phyloP scores from a whole-genome alignment of 495 filamentous ascomycete species.

The Penicillium dipodomyicola region DNA sequence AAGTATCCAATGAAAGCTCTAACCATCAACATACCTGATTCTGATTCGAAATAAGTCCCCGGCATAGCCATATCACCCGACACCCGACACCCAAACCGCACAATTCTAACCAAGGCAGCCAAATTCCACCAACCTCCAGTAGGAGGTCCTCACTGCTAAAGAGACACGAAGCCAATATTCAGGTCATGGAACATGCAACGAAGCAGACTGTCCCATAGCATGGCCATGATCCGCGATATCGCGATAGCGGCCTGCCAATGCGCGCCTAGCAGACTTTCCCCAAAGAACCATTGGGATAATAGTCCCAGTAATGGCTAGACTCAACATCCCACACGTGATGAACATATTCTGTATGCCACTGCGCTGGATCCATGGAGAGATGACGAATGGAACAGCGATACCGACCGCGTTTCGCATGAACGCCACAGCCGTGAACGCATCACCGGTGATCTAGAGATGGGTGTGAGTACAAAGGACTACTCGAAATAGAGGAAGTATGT shows the following conservation, averaged over 20 bases:
- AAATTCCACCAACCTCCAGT: not conserved
- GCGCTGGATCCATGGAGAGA: constrained; percentile 31
- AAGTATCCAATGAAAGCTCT: not conserved
- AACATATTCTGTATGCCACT: constrained; percentile 36
- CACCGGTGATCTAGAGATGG: constrained; percentile 30
- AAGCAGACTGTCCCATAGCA: not conserved
- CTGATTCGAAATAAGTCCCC: not conserved
- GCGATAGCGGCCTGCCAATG: constrained; percentile 16
- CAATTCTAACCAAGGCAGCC: not conserved
- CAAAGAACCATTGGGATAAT: constrained; percentile 31
- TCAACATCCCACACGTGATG: constrained; percentile 32
- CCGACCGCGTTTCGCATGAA: constrained; percentile 36
- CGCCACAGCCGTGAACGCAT: constrained; percentile 36
- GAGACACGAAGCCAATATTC: too few relatives aligned
- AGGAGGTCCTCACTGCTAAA: not conserved
- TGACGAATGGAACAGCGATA: constrained; percentile 37
- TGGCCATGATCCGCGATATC: constrained; percentile 20
- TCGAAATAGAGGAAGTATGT: too few relatives aligned
- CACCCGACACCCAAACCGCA: not conserved
- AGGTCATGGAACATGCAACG: not conserved
- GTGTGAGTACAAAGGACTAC: not conserved
- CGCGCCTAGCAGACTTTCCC: constrained; percentile 28
- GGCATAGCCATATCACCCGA: not conserved
- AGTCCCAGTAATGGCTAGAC: constrained; percentile 22
- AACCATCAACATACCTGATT: not conserved